Conservation (phyloP, 768 basidiomycete genomes). For the Leccinellum albellum region DNA sequence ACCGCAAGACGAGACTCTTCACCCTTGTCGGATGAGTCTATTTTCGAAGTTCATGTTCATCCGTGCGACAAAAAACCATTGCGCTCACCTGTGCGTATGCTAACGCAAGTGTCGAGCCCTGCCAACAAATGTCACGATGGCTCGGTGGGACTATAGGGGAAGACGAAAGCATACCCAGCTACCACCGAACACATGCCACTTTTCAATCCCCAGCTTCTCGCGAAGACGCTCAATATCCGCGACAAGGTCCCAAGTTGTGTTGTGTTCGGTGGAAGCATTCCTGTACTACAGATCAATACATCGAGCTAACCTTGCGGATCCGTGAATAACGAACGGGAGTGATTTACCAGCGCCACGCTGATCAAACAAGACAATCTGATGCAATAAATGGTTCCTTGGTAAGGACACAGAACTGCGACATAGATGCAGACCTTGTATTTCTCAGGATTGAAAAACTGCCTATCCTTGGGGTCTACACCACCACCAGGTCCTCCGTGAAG, state of each 20-base stretch:
- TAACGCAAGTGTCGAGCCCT: constrained; percentile 85
- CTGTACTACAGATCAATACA: constrained; percentile 35
- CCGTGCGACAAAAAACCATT: background rate
- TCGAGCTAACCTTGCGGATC: background rate
- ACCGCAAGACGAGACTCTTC: constrained; percentile 75
- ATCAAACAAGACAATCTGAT: constrained; percentile 80
- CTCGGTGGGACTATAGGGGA: background rate
- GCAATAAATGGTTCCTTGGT: constrained; percentile 3
- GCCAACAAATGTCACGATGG: background rate
- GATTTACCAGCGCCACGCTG: constrained; percentile 89
- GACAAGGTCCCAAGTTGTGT: constrained; percentile 93
- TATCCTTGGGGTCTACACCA: constrained; percentile 62
- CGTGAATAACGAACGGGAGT: constrained; percentile 56
- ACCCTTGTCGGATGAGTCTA: constrained; percentile 81
- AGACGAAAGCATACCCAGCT: constrained; percentile 68
- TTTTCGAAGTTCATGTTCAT: background rate
- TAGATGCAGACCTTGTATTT: constrained; percentile 66
- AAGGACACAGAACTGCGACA: background rate
- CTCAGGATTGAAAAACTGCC: constrained; percentile 76
- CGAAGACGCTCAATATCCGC: constrained; percentile 84
- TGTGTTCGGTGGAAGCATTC: constrained; percentile 72
- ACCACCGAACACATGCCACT: constrained; percentile 94
- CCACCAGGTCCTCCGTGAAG: constrained; percentile 86
- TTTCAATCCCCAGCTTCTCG: constrained; percentile 69
- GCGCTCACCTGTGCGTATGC: constrained; percentile 74